Conservation (phyloP, 768 basidiomycete species). For the Clavulina sp. region DNA sequence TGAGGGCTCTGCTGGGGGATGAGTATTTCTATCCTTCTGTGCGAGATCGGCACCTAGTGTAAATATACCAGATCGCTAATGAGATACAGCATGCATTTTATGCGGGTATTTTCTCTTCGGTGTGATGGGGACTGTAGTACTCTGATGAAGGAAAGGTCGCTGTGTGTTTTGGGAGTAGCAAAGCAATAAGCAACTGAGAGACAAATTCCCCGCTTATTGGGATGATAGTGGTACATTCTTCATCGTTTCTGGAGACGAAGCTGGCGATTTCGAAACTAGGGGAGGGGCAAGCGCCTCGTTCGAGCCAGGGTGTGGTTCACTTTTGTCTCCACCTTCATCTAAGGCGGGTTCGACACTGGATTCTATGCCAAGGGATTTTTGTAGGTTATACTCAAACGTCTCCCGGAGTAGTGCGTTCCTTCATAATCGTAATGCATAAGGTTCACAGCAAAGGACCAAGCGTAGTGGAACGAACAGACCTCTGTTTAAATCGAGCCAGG, state of each 20-base stretch:
- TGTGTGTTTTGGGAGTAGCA: too few species aligned
- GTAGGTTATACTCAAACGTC: neutral
- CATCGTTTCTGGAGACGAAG: constrained; percentile 2
- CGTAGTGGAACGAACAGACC: neutral
- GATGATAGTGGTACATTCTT: constrained; percentile 1
- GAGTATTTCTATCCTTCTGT: too few species aligned
- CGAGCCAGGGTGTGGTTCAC: neutral
- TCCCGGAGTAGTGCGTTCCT: neutral
- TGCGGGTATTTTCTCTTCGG: too few species aligned
- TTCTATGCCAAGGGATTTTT: neutral
- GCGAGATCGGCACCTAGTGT: too few species aligned
- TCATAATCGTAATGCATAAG: neutral
- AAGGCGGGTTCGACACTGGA: neutral
- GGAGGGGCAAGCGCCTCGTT: neutral
- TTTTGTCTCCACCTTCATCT: neutral
- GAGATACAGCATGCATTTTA: too few species aligned
- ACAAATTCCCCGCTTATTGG: too few species aligned
- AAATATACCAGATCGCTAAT: too few species aligned
- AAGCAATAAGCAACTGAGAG: too few species aligned
- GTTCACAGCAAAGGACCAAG: neutral
- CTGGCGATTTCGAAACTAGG: neutral
- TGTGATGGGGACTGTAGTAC: too few species aligned
- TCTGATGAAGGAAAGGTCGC: too few species aligned
- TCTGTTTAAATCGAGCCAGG: constrained; percentile 1
- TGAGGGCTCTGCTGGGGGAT: too few species aligned